Evolutionary conservation across 2,329 filamentous ascomycete species (phyloP).

Genomic region (Cladorrhinum sp.): DNA sequence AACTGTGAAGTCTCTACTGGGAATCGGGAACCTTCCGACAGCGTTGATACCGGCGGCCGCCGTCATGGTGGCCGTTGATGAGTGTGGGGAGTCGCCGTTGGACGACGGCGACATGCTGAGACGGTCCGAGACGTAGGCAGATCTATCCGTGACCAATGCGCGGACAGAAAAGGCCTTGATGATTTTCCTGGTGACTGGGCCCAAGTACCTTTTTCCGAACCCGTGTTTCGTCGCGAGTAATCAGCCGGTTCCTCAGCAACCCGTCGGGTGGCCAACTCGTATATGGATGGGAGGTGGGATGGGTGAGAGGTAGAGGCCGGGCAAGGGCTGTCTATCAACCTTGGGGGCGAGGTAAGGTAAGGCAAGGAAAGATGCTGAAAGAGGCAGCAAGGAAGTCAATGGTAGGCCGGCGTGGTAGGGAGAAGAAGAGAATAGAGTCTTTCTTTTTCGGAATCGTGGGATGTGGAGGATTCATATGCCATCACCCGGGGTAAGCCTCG

Average conservation of each 20-base stretch:
- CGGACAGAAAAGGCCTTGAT: background rate
- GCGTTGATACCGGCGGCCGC: constrained; percentile 37
- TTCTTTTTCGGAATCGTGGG: constrained; percentile 25
- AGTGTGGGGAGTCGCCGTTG: constrained; percentile 51
- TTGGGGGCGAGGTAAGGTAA: background rate
- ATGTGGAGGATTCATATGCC: constrained; percentile 25
- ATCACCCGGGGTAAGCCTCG: constrained; percentile 15
- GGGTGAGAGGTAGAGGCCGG: background rate
- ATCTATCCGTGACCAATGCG: background rate
- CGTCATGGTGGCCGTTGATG: constrained; percentile 34
- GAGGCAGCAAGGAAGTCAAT: background rate
- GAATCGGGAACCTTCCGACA: constrained; percentile 43
- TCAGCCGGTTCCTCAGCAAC: constrained; percentile 2
- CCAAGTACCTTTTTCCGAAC: background rate
- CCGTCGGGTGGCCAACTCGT: background rate
- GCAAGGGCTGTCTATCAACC: background rate
- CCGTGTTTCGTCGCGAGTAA: constrained; percentile 7
- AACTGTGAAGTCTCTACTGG: constrained; percentile 48
- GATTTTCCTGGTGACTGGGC: background rate
- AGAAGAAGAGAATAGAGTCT: constrained; percentile 14
- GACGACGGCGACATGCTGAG: constrained; percentile 51
- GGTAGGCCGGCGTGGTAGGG: constrained; percentile 16
- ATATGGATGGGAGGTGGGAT: background rate
- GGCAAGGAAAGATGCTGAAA: background rate
- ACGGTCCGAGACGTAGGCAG: constrained; percentile 2